Evolutionary conservation across 1,139 yeast species (phyloP).

Genomic region (Hansenula sp.): DNA sequence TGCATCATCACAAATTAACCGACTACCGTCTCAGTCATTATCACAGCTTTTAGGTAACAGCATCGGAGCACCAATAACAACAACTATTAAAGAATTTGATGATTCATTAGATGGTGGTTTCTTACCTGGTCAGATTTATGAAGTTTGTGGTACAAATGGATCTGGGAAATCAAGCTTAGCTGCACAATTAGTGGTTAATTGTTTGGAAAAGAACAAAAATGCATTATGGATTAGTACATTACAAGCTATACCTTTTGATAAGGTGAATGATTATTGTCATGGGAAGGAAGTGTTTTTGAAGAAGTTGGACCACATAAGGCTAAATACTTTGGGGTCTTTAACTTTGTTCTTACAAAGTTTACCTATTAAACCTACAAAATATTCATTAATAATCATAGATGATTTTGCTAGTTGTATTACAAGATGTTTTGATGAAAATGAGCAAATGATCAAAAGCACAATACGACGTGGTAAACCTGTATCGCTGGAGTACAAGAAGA

Average conservation of each 20-base stretch:
- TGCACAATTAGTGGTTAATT: constrained; percentile 11
- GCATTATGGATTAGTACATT: constrained; percentile 16
- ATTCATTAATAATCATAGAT: constrained; percentile 18
- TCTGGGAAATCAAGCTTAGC: constrained; percentile 15
- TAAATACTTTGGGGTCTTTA: constrained; percentile 12
- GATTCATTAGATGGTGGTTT: constrained; percentile 18
- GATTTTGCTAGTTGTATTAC: constrained; percentile 14
- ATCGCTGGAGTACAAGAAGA: constrained; percentile 6
- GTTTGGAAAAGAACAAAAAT: constrained; percentile 7
- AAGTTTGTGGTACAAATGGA: constrained; percentile 16
- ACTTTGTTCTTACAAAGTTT: constrained; percentile 13
- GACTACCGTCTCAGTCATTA: constrained; percentile 15
- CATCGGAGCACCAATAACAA: constrained; percentile 13
- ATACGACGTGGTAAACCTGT: constrained; percentile 4
- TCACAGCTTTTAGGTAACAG: constrained; percentile 11
- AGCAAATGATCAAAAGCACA: constrained; percentile 1
- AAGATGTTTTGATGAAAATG: constrained; percentile 12
- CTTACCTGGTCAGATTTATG: constrained; percentile 19
- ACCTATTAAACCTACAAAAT: background rate
- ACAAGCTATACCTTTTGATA: background rate
- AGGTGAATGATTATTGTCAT: constrained; percentile 2
- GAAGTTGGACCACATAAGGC: constrained; percentile 7
- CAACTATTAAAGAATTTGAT: constrained; percentile 12
- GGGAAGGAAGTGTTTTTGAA: background rate
- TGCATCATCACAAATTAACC: constrained; percentile 5